Evolutionary conservation across 495 filamentous ascomycete species (phyloP).

Genomic region (Penicilliopsis zonata): DNA sequence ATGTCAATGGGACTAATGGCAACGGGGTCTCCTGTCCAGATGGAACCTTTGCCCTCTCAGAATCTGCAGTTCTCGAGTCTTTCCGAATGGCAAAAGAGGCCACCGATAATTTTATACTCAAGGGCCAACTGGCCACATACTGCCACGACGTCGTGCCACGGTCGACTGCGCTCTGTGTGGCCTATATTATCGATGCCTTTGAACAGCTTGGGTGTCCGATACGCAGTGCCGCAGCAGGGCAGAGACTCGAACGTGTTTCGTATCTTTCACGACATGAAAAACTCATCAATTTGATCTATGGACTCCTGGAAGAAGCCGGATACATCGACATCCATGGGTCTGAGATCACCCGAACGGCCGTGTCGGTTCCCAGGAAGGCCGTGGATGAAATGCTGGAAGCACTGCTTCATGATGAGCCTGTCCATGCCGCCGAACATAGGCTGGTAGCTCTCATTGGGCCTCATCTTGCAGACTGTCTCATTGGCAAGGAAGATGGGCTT

Average conservation of each 20-base stretch:
- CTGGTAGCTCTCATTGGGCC: constrained; percentile 15
- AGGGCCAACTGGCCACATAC: constrained; percentile 13
- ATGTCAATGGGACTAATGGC: constrained; percentile 2
- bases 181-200: constrained; percentile 19
- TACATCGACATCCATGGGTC: constrained; percentile 16
- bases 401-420: constrained; percentile 4
- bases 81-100: constrained; percentile 9
- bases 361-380: constrained; percentile 14
- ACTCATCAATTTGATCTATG: constrained; percentile 16
- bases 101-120: constrained; percentile 15
- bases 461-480: constrained; percentile 18
- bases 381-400: not conserved
- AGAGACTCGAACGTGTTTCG: constrained; percentile 14
- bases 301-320: constrained; percentile 19
- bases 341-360: constrained; percentile 17
- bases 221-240: constrained; percentile 8
- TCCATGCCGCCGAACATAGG: constrained; percentile 16
- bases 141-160: constrained; percentile 5
- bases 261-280: constrained; percentile 11
- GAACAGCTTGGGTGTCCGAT: constrained; percentile 20
- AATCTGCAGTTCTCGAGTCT: constrained; percentile 4
- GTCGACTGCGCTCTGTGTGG: constrained; percentile 13
- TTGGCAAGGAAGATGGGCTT: constrained; percentile 16
- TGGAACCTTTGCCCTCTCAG: constrained; percentile 1
- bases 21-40: constrained; percentile 1